Evolutionary conservation across 192 early-diverging fungal genomes (phyloP).

Genomic region (Backusella tuberculispora): DNA sequence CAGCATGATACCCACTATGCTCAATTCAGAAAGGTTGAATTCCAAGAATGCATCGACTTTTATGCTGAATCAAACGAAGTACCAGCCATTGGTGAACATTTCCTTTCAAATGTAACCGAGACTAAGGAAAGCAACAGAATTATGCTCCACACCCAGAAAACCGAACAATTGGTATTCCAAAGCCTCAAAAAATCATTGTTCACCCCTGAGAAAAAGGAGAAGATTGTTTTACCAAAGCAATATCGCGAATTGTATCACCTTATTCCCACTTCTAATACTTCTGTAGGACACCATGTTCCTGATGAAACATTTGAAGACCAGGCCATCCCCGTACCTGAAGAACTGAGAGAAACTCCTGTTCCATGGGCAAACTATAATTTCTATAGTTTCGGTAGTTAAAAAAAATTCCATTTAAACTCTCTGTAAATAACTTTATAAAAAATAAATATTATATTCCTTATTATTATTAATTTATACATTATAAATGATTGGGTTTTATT

Average conservation of each 20-base stretch:
- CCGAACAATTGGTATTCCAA: not conserved
- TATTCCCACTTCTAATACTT: conserved; percentile 14
- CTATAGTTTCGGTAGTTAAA: conserved; percentile 33
- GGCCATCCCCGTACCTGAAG: conserved; percentile 28
- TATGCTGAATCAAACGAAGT: conserved; percentile 25
- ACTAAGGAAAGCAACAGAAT: not conserved
- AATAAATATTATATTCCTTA: not conserved
- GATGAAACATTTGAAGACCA: conserved; percentile 28
- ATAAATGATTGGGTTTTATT: too few relatives aligned
- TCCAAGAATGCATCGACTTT: conserved; percentile 29
- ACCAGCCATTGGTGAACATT: conserved; percentile 33
- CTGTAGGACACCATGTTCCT: conserved; percentile 10
- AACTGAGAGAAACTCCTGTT: conserved; percentile 22
- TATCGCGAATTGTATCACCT: conserved; percentile 24
- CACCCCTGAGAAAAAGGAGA: not conserved
- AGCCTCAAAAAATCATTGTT: not conserved
- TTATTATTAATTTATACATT: too few relatives aligned
- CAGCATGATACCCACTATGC: conserved; percentile 56
- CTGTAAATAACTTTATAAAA: not conserved
- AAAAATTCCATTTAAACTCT: not conserved
- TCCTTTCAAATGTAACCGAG: conserved; percentile 7
- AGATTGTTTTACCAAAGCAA: not conserved
- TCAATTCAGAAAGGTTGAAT: conserved; percentile 45
- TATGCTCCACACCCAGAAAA: not conserved
- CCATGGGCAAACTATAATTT: conserved; percentile 38